Evolutionary conservation across 805 yeast species (phyloP), one percentile per base, ranked within the genome.

Genomic region (Saturnispora silvae): DNA sequence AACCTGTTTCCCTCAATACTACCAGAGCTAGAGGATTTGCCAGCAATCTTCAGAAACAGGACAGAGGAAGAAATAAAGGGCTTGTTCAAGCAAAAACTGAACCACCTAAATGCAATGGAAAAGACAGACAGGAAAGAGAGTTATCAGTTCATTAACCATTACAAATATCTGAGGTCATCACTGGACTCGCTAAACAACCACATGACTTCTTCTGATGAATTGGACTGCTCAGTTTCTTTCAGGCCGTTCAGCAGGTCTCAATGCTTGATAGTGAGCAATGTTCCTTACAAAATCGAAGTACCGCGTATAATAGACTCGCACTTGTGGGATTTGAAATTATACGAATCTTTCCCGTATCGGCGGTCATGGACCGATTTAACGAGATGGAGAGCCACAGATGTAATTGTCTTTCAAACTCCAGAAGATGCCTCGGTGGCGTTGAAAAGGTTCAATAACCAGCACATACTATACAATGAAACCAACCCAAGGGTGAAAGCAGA

Each of bases 251-350:
- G 8, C 15, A n/a, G 40, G 23, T 26, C 35, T 11, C 35, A 37
- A 15, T 37, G 40, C 23, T 34, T 37, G 7, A 10, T 37, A 3
- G 18, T 37, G 9, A 11, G 31, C 17, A 36, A 36, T 24, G 13
- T 36, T 14, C 30, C 24, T 17, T 31, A 18, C 27, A 37, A 26
- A 26, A 8, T 37, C n/a, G 23, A 16, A 19, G 14, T 10, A 5
- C 6, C 16, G n/a, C 15, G 39, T 5, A 22, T 22, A 7, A 19
- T 37, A 7, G 11, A 25, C 22, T 27, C 23, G 14, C 20, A 16
- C 8, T 31, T 37, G 11, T 37, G 40, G 40, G 40, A 37, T 20
- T 22, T 37, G 3, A 23, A 37, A 15, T 20, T 37, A n/a, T 32
- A 37, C 18, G 9, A 15, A 11, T 10, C 3, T 3, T 27, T 7